Evolutionary conservation across 1,284 basidiomycete genomes (phyloP), one percentile per base, ranked within the genome.

Genomic region (Irpex rosettiformis): DNA sequence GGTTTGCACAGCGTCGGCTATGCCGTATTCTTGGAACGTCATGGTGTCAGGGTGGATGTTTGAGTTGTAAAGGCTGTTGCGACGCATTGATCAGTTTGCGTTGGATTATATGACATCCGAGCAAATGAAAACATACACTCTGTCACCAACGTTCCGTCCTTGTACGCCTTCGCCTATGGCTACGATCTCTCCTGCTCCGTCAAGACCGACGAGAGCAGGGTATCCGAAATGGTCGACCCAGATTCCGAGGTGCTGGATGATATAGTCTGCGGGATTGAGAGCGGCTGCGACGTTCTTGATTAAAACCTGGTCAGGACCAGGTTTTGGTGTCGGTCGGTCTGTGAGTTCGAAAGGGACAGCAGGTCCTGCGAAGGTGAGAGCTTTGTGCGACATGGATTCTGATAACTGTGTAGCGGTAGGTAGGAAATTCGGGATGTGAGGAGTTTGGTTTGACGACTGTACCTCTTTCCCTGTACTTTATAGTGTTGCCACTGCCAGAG

Each of bases 11-110:
- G 59, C 59, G 11, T 45, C 16, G 5, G 56, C 48, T n/a, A 59
- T 6, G 1, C 57, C 49, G 24, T 66, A 66, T 27, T 68, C 60
- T 52, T 68, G 67, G 58, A 65, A 66, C 0, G 62, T 57, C 13
- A 57, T 58, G 4, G 47, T 52, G 8, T 62, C 48, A 7, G 40
- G 43, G 6, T 25, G 51, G 5, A 58, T 65, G 24, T 3, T 11
- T 3, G 25, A n/a, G 13, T 54, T n/a, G 33, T 54, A 40, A 16
- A 54, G 53, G 8, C 53, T 54, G 24, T 2, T 21, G 25, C 6
- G 30, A 10, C 7, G n/a, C n/a, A n/a, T n/a, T n/a, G n/a, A n/a
- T n/a, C n/a, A 16, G 29, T 22, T 7, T 25, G 21, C 40, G 28
- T 11, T 3, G 10, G 8, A 10, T 29, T 28, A 25, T 6, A 8